Evolutionary conservation across 257 asterid genomes (phyloP).

Genomic region (Solanum medicagineum): DNA sequence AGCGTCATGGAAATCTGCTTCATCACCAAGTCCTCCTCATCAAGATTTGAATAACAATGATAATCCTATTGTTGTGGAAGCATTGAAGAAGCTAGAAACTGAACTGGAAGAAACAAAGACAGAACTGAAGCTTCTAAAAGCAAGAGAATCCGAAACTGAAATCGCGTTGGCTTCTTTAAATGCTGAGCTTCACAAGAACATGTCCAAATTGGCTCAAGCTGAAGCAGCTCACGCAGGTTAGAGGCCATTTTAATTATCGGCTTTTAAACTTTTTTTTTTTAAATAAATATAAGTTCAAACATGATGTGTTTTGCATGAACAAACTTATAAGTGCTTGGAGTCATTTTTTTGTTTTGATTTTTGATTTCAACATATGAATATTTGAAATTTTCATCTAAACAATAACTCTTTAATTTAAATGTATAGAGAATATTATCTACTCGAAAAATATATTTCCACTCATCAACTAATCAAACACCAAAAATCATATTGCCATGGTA

Average conservation of each 20-base stretch:
- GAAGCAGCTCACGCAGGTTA: constrained; percentile 37
- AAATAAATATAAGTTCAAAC: neutral
- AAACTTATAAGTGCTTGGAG: too few relatives aligned
- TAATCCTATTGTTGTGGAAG: constrained; percentile 6
- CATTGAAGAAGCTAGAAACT: constrained; percentile 41
- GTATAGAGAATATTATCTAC: too few relatives aligned
- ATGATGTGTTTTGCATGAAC: too few relatives aligned
- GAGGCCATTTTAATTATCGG: neutral
- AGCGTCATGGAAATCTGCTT: constrained; percentile 1
- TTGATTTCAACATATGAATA: neutral
- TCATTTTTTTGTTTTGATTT: too few relatives aligned
- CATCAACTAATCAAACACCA: too few relatives aligned
- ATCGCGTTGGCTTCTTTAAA: constrained; percentile 64
- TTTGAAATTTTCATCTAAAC: neutral
- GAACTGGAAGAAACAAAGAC: constrained; percentile 57
- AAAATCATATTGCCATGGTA: too few relatives aligned
- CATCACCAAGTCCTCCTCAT: constrained; percentile 12
- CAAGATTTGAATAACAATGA: constrained; percentile 2
- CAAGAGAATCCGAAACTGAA: constrained; percentile 62
- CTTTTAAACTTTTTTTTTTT: too few relatives aligned
- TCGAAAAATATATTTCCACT: too few relatives aligned
- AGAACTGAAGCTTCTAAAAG: constrained; percentile 53
- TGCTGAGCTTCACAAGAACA: constrained; percentile 77
- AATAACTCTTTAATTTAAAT: too few relatives aligned
- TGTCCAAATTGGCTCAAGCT: constrained; percentile 54